A percentile compares a stretch with the other conserved stretches of the same genome.
Evolutionary conservation across 345 rosid genomes (phyloP).

Genomic region (Excoecaria cochinchinensis): DNA sequence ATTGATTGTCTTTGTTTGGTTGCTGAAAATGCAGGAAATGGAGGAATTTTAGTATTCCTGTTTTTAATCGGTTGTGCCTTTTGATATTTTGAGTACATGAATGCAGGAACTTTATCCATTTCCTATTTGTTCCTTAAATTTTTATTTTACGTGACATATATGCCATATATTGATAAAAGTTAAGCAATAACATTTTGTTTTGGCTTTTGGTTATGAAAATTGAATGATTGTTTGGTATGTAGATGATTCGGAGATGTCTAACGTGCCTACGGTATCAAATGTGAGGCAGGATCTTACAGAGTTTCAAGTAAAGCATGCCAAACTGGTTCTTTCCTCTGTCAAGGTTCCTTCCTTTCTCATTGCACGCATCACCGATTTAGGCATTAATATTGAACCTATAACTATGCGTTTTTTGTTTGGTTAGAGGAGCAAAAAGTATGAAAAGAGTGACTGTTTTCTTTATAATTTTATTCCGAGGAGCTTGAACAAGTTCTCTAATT

Average conservation of each 20-base stretch:
- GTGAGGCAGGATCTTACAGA: slow-evolving; percentile 60
- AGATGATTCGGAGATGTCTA: slow-evolving; percentile 54
- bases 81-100: too few species aligned
- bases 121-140: neutral
- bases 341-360: slow-evolving; percentile 33
- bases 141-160: neutral
- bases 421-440: neutral
- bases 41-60: too few species aligned
- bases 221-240: slow-evolving; percentile 14
- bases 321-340: slow-evolving; percentile 51
- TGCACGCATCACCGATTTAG: neutral
- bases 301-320: slow-evolving; percentile 61
- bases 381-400: neutral
- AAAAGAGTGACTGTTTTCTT: neutral
- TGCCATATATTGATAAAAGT: neutral
- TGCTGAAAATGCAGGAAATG: too few species aligned
- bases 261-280: slow-evolving; percentile 52
- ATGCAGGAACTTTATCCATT: too few species aligned
- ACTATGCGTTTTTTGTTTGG: neutral
- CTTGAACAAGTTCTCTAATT: neutral
- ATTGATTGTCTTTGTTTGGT: too few species aligned
- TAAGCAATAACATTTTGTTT: neutral
- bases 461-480: neutral
- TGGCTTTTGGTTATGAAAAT: neutral
- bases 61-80: too few species aligned